A percentile compares a stretch with the other conserved stretches of the same genome.
Conservation (phyloP, 768 basidiomycete genomes). For the Lactifluus subvellereus region DNA sequence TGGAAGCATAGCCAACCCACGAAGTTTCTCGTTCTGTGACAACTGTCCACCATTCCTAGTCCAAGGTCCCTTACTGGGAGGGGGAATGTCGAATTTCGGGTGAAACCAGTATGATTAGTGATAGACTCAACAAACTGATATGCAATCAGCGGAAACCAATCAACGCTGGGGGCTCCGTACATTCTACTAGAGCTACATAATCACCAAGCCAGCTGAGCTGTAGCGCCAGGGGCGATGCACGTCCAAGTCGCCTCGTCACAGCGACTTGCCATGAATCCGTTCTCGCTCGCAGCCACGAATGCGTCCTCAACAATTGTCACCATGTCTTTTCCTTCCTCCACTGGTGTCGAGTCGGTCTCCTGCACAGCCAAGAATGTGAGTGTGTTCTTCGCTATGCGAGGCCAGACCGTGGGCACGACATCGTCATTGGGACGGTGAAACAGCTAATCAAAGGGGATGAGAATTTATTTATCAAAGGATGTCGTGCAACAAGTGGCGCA, state of each 20-base stretch:
- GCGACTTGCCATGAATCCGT: conserved; percentile 42
- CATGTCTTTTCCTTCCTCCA: background rate
- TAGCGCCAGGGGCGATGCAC: conserved; percentile 38
- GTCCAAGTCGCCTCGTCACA: conserved; percentile 36
- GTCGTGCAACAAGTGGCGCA: conserved; percentile 14
- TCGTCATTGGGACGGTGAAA: conserved; percentile 2
- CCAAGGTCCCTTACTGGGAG: too few relatives aligned
- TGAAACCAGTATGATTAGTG: too few relatives aligned
- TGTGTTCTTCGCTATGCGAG: background rate
- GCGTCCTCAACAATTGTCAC: conserved; percentile 27
- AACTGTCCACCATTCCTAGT: too few relatives aligned
- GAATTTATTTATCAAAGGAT: background rate
- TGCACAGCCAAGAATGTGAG: conserved; percentile 4
- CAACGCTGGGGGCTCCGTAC: conserved; percentile 33
- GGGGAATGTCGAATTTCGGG: too few relatives aligned
- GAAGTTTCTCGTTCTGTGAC: too few relatives aligned
- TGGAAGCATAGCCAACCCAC: too few relatives aligned
- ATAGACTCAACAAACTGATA: too few relatives aligned
- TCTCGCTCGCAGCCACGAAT: conserved; percentile 50
- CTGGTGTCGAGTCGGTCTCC: background rate
- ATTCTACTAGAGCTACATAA: conserved; percentile 52
- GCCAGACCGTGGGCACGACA: too few relatives aligned
- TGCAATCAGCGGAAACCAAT: too few relatives aligned
- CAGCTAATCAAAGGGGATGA: background rate
- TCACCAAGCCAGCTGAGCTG: conserved; percentile 29